Evolutionary conservation across 1,139 yeast species (phyloP).

Genomic region (Geotrichum bryndzae): DNA sequence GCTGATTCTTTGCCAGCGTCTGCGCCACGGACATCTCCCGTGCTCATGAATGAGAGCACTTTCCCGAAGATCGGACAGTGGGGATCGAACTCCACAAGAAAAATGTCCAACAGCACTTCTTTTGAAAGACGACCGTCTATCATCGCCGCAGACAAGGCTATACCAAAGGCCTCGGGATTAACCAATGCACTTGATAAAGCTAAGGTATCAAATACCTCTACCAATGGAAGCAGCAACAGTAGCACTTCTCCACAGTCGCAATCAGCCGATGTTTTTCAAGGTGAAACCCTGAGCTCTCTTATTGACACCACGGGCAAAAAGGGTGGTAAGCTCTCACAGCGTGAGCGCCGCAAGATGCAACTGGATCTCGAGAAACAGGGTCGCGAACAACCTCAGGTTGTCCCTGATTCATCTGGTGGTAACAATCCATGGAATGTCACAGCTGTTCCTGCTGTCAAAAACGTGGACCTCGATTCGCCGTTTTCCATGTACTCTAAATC

Average conservation of each 20-base stretch:
- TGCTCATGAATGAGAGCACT: neutral
- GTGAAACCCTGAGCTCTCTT: constrained; percentile 10
- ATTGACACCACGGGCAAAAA: constrained; percentile 10
- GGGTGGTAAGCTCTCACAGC: constrained; percentile 42
- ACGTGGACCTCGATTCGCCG: neutral
- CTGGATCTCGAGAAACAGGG: constrained; percentile 14
- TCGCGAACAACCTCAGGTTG: constrained; percentile 4
- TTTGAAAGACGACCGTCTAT: neutral
- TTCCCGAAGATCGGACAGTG: constrained; percentile 6
- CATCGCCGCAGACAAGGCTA: neutral
- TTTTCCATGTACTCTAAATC: constrained; percentile 12
- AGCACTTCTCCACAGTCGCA: neutral
- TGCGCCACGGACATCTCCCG: neutral
- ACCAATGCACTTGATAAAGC: neutral
- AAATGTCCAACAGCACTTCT: neutral
- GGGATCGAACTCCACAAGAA: neutral
- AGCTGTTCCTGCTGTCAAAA: neutral
- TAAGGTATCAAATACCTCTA: neutral
- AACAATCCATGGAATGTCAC: constrained; percentile 24
- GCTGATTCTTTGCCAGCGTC: neutral
- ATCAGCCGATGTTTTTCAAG: neutral
- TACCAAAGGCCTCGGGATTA: neutral
- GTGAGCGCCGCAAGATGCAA: constrained; percentile 43
- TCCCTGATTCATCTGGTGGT: constrained; percentile 14
- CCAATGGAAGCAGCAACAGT: neutral